Percentiles rank a stretch among this genome's conserved stretches.
phyloP scores from a whole-genome alignment of 2,329 filamentous ascomycete genomes.

The Diaporthe batatas region DNA sequence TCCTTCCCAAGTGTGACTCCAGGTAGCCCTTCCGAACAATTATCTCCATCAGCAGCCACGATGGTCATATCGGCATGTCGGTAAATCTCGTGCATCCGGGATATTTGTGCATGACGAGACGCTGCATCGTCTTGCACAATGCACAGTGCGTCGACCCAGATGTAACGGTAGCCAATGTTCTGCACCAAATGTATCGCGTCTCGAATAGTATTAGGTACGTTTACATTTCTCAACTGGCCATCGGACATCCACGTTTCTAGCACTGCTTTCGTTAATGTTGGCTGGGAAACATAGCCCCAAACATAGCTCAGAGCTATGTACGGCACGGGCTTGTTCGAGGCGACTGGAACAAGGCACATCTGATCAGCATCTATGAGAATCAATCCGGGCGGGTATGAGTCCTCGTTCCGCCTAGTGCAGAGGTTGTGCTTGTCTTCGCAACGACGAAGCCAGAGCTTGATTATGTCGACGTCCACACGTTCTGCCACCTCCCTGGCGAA shows the following conservation, averaged over 20 bases:
- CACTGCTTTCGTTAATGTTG: slow-evolving; percentile 4
- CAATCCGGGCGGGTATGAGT: background rate
- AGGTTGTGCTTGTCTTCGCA: background rate
- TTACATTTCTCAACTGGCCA: background rate
- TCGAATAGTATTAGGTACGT: slow-evolving; percentile 29
- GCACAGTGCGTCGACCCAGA: slow-evolving; percentile 45
- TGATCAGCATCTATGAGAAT: slow-evolving; percentile 10
- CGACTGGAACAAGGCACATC: background rate
- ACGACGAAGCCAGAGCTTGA: slow-evolving; percentile 7
- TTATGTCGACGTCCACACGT: background rate
- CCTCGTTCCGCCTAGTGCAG: background rate
- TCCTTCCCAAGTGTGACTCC: background rate
- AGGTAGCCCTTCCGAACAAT: background rate
- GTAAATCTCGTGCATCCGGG: slow-evolving; percentile 31
- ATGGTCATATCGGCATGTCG: slow-evolving; percentile 15
- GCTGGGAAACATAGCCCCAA: slow-evolving; percentile 47
- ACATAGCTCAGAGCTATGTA: slow-evolving; percentile 38
- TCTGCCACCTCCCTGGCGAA: background rate
- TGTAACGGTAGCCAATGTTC: slow-evolving; percentile 39
- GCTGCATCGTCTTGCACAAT: slow-evolving; percentile 44
- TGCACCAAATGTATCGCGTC: slow-evolving; percentile 40
- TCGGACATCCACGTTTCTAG: background rate
- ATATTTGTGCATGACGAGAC: slow-evolving; percentile 22
- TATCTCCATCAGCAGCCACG: slow-evolving; percentile 5
- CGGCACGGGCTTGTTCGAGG: background rate